Evolutionary conservation across 2,329 filamentous ascomycete species (phyloP).

Genomic region (Penicillium sp.): DNA sequence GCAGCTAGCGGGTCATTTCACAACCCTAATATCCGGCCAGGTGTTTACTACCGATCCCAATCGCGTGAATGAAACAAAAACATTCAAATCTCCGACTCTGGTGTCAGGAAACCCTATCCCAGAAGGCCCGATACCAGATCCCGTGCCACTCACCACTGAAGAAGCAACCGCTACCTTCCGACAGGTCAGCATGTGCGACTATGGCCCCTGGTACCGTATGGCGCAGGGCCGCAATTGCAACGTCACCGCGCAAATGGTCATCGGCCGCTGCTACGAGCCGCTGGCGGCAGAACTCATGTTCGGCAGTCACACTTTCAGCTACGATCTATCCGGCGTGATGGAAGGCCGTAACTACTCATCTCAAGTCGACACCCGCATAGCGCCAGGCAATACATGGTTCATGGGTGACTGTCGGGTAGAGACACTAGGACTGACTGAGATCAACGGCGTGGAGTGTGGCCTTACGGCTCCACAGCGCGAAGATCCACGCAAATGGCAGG

Average conservation of each 20-base stretch:
- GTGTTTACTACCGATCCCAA: conserved; percentile 42
- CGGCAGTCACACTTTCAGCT: conserved; percentile 37
- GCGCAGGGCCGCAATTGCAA: conserved; percentile 44
- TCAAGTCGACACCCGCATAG: conserved; percentile 51
- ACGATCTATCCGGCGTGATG: conserved; percentile 49
- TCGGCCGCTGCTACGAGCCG: conserved; percentile 56
- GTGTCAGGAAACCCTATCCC: neutral
- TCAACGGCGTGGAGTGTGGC: conserved; percentile 56
- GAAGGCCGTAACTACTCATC: conserved; percentile 50
- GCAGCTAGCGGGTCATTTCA: conserved; percentile 47
- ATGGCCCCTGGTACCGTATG: conserved; percentile 54
- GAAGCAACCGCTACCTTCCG: conserved; percentile 39
- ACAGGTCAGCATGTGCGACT: conserved; percentile 44
- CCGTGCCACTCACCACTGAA: conserved; percentile 29
- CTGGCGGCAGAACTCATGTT: conserved; percentile 51
- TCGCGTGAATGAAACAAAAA: conserved; percentile 11
- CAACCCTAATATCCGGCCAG: conserved; percentile 51
- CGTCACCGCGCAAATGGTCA: conserved; percentile 52
- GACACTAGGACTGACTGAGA: conserved; percentile 54
- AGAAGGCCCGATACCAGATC: neutral
- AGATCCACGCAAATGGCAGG: conserved; percentile 48
- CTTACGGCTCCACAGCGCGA: conserved; percentile 45
- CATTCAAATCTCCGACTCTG: neutral
- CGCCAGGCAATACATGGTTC: conserved; percentile 51
- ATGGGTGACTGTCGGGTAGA: conserved; percentile 58